phyloP scores from a whole-genome alignment of 768 basidiomycete species.

The Amanita muscaria region DNA sequence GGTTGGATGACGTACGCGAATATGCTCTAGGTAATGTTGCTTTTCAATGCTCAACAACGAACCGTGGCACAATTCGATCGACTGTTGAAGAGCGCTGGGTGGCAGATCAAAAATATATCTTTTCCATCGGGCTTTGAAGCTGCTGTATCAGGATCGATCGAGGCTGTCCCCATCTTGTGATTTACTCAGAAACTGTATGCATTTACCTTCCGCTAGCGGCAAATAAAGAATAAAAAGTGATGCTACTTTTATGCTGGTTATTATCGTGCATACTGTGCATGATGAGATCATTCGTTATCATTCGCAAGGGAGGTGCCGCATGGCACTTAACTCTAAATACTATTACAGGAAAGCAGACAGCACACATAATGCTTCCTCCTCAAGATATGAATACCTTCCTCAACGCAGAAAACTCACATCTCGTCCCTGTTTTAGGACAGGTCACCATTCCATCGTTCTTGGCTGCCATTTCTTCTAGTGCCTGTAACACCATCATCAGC shows the following conservation, averaged over 20 bases:
- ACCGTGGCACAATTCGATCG: conserved; percentile 24
- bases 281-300: too few species aligned
- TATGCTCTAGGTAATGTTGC: conserved; percentile 27
- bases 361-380: background rate
- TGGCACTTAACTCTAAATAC: too few species aligned
- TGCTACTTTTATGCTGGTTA: too few species aligned
- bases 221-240: too few species aligned
- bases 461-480: conserved; percentile 79
- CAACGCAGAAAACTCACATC: conserved; percentile 55
- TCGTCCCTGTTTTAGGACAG: conserved; percentile 67
- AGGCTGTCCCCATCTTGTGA: conserved; percentile 15
- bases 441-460: conserved; percentile 73
- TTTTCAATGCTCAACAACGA: conserved; percentile 32
- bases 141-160: too few species aligned
- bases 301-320: too few species aligned
- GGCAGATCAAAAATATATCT: conserved; percentile 21
- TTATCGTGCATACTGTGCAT: too few species aligned
- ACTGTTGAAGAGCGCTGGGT: conserved; percentile 23
- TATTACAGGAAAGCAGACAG: too few species aligned
- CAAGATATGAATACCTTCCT: conserved; percentile 90
- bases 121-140: conserved; percentile 21
- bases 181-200: too few species aligned
- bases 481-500: conserved; percentile 34
- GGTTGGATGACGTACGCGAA: too few species aligned
- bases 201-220: too few species aligned